phyloP scores from a whole-genome alignment of 75 land plant genomes.

The Selaginella moellendorffii region DNA sequence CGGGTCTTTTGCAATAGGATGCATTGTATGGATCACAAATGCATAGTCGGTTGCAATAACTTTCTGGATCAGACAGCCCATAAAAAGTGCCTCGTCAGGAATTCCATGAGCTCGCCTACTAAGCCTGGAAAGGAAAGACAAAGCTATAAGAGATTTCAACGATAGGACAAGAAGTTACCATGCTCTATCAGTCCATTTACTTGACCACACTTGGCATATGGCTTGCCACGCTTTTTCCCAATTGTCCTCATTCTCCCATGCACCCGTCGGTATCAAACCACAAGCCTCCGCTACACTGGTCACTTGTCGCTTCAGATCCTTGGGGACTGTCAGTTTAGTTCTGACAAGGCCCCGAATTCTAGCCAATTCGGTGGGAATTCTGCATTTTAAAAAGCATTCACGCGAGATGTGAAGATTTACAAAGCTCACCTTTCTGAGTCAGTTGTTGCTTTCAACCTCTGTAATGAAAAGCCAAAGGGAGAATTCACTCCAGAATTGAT shows the following conservation, averaged over 20 bases:
- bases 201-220: constrained; percentile 8
- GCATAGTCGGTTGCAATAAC: constrained; percentile 13
- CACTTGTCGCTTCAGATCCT: not conserved
- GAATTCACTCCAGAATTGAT: not conserved
- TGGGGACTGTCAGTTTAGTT: not conserved
- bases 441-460: not conserved
- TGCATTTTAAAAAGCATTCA: not conserved
- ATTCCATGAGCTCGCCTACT: constrained; percentile 7
- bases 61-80: constrained; percentile 14
- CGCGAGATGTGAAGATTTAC: too few species aligned
- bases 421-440: not conserved
- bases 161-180: not conserved
- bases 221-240: not conserved
- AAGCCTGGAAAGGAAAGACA: constrained; percentile 9
- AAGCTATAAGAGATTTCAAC: not conserved
- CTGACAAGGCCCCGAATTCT: not conserved
- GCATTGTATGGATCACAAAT: constrained; percentile 16
- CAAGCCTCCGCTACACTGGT: not conserved
- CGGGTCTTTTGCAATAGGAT: constrained; percentile 16
- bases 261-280: not conserved
- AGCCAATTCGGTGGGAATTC: not conserved
- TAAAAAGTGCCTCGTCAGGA: constrained; percentile 3
- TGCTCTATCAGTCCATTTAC: constrained; percentile 8
- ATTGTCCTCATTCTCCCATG: not conserved
- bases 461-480: not conserved